Conservation (phyloP, 192 early-diverging fungal species). For the Dissophora ornata region DNA sequence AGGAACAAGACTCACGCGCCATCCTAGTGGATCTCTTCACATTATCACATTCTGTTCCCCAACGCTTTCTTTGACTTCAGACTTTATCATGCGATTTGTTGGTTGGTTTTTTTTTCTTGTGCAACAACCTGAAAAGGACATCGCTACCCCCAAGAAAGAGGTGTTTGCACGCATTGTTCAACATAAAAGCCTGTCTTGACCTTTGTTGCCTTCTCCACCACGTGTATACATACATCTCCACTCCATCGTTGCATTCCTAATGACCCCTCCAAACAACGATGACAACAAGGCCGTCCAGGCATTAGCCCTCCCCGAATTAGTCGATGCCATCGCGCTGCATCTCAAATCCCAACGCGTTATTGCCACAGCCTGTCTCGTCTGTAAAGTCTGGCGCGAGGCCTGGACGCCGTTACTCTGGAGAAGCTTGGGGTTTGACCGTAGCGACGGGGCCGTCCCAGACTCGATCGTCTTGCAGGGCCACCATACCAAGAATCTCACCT, state of each 20-base stretch:
- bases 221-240: no score
- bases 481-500: not conserved
- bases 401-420: constrained; percentile 4
- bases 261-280: not conserved
- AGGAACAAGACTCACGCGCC: no score
- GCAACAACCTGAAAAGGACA: no score
- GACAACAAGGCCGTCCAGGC: not conserved
- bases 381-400: not conserved
- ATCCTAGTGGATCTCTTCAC: no score
- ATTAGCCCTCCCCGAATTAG: constrained; percentile 6
- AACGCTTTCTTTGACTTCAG: no score
- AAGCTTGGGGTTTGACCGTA: not conserved
- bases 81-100: no score
- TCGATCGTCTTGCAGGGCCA: not conserved
- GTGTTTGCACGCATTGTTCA: no score
- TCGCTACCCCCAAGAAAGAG: no score
- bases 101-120: no score
- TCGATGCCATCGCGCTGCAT: not conserved
- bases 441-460: not conserved
- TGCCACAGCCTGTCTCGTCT: constrained; percentile 7
- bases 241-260: not conserved
- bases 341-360: not conserved
- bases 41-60: no score
- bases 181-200: no score
- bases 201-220: not conserved